Evolutionary conservation across 2,329 filamentous ascomycete species (phyloP).

Genomic region (Aspergillus sergii): DNA sequence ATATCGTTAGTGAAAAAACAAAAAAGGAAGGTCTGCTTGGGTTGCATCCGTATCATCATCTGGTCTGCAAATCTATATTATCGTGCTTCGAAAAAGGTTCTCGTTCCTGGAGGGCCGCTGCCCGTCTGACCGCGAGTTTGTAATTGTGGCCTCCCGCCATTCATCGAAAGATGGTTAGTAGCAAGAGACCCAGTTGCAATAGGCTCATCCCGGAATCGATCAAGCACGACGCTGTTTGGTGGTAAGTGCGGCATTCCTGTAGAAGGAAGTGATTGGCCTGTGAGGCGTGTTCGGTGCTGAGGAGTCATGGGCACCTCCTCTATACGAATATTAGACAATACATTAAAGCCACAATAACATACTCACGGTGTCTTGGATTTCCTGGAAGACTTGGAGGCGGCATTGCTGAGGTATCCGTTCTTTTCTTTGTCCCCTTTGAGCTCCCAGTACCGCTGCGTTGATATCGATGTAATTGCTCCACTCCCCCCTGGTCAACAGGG

Average conservation of each 20-base stretch:
- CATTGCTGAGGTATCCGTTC: slow-evolving; percentile 30
- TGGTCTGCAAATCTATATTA: not conserved
- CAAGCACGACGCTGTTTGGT: slow-evolving; percentile 24
- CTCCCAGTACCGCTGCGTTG: slow-evolving; percentile 45
- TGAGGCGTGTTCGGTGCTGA: slow-evolving; percentile 33
- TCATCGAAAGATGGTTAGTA: not conserved
- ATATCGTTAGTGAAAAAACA: not conserved
- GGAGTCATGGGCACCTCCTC: slow-evolving; percentile 20
- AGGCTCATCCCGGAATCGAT: slow-evolving; percentile 25
- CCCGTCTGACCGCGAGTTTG: not conserved
- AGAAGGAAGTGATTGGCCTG: slow-evolving; percentile 21
- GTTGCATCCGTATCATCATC: not conserved
- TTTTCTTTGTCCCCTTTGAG: slow-evolving; percentile 32
- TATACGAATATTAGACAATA: not conserved
- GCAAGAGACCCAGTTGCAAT: not conserved
- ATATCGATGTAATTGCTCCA: slow-evolving; percentile 42
- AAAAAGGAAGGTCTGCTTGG: not conserved
- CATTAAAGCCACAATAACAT: not conserved
- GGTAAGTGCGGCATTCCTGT: slow-evolving; percentile 28
- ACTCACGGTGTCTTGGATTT: slow-evolving; percentile 27
- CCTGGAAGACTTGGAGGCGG: slow-evolving; percentile 31
- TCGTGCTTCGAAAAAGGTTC: slow-evolving; percentile 15
- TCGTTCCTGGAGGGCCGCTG: slow-evolving; percentile 5
- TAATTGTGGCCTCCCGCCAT: not conserved
- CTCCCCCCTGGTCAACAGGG: slow-evolving; percentile 28